These are phyloP conservation scores for Plasmodium reichenowi DNA, from an alignment of 169 alveolate genomes.

Conservation along the genomic window DNA sequence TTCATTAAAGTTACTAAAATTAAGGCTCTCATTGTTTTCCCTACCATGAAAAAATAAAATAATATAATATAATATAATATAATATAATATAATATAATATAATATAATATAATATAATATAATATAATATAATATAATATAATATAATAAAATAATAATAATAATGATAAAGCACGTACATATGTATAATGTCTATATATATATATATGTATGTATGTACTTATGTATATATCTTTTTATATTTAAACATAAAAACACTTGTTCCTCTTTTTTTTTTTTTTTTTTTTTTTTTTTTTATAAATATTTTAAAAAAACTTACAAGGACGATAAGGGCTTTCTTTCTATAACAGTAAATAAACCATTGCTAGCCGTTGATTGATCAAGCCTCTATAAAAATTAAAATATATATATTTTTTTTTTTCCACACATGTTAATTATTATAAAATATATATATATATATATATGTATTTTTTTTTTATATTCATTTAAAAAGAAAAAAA, in stretches of 20 bases:
- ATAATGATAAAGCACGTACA: background rate
- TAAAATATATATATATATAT: background rate
- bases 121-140: too few species aligned
- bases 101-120: too few species aligned
- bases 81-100: too few species aligned
- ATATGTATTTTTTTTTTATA: background rate
- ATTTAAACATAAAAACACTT: background rate
- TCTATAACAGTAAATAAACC: slow-evolving; percentile 73
- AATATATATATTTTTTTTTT: background rate
- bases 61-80: too few species aligned
- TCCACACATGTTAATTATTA: too few species aligned
- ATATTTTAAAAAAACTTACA: slow-evolving; percentile 25
- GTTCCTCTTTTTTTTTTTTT: background rate
- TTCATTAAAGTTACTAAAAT: slow-evolving; percentile 39
- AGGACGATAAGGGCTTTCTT: slow-evolving; percentile 60
- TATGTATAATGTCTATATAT: background rate
- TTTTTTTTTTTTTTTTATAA: background rate
- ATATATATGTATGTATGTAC: background rate
- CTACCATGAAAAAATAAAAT: slow-evolving; percentile 5
- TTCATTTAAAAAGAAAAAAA: background rate
- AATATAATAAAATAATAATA: too few species aligned
- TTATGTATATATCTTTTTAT: background rate
- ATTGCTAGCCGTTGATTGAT: slow-evolving; percentile 59
- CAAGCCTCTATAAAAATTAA: slow-evolving; percentile 27
- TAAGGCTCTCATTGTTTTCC: slow-evolving; percentile 50